Conservation (phyloP, 2,329 filamentous ascomycete genomes). For the Hymenoscyphus scutula region DNA sequence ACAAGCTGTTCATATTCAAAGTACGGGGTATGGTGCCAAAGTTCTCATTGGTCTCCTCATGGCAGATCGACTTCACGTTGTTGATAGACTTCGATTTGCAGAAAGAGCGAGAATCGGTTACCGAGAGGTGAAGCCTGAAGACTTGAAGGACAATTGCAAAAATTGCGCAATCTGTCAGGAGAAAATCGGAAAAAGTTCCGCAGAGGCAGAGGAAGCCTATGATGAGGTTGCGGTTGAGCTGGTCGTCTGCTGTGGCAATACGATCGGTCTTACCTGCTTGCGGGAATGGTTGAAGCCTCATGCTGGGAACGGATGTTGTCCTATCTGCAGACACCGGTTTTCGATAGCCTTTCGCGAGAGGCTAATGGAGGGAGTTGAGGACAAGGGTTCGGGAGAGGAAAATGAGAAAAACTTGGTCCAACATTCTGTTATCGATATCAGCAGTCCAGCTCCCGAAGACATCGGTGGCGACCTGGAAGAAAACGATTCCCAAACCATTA, state of each 20-base stretch:
- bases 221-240: constrained; percentile 22
- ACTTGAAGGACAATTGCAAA: constrained; percentile 15
- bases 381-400: constrained; percentile 3
- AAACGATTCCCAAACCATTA: background rate
- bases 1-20: constrained; percentile 17
- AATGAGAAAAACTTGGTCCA: background rate
- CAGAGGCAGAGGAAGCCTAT: constrained; percentile 6
- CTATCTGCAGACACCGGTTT: constrained; percentile 23
- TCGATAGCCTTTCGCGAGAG: constrained; percentile 17
- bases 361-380: constrained; percentile 12
- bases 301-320: constrained; percentile 14
- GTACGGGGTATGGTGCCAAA: constrained; percentile 25
- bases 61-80: constrained; percentile 25
- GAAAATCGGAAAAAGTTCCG: constrained; percentile 14
- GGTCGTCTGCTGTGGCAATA: constrained; percentile 27
- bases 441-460: background rate
- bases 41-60: constrained; percentile 28
- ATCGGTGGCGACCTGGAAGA: background rate
- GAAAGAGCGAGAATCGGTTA: constrained; percentile 15
- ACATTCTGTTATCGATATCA: background rate
- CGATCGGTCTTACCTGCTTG: constrained; percentile 25
- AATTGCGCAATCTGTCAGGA: constrained; percentile 27
- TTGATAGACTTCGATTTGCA: constrained; percentile 12
- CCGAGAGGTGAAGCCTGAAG: constrained; percentile 6
- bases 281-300: constrained; percentile 19